These are phyloP conservation scores for Kuraishia borneana DNA, from an alignment of 805 yeast species.

Conservation along the genomic window DNA sequence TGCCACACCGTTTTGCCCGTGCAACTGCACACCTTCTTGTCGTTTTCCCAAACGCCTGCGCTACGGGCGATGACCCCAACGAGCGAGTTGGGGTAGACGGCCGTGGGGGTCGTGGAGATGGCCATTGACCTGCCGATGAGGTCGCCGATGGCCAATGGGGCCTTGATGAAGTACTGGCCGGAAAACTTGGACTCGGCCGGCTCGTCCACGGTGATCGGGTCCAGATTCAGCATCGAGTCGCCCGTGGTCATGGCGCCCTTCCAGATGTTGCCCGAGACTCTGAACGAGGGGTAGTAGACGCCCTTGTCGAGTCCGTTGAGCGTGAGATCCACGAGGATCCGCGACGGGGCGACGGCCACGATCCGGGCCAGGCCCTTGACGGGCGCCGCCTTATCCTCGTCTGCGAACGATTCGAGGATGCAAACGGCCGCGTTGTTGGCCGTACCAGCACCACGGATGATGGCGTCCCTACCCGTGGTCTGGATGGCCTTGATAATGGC, in stretches of 20 bases:
- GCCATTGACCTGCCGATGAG: slow-evolving; percentile 63
- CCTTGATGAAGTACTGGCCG: slow-evolving; percentile 35
- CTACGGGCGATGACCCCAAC: slow-evolving; percentile 91
- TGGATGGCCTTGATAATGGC: slow-evolving; percentile 57
- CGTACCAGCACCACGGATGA: slow-evolving; percentile 82
- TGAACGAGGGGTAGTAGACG: slow-evolving; percentile 56
- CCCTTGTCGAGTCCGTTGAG: slow-evolving; percentile 60
- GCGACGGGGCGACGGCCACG: slow-evolving; percentile 46
- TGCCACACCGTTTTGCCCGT: slow-evolving; percentile 96
- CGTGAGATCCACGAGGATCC: slow-evolving; percentile 64
- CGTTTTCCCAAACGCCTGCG: slow-evolving; percentile 97
- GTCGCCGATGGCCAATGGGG: slow-evolving; percentile 38
- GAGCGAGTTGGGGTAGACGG: slow-evolving; percentile 31
- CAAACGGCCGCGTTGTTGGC: slow-evolving; percentile 88
- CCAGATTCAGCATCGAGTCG: slow-evolving; percentile 29
- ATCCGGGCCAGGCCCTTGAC: slow-evolving; percentile 85
- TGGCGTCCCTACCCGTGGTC: slow-evolving; percentile 74
- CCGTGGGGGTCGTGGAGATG: slow-evolving; percentile 27
- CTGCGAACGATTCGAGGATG: slow-evolving; percentile 65
- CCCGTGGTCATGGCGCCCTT: slow-evolving; percentile 66
- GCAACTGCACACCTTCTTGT: slow-evolving; percentile 86
- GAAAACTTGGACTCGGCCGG: slow-evolving; percentile 20
- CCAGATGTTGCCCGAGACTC: slow-evolving; percentile 67
- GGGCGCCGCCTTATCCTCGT: slow-evolving; percentile 33
- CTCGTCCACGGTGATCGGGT: slow-evolving; percentile 24